Base-by-base conservation (phyloP, 2,329 filamentous ascomycete species). In the Epichloe brachyelytri region DNA sequence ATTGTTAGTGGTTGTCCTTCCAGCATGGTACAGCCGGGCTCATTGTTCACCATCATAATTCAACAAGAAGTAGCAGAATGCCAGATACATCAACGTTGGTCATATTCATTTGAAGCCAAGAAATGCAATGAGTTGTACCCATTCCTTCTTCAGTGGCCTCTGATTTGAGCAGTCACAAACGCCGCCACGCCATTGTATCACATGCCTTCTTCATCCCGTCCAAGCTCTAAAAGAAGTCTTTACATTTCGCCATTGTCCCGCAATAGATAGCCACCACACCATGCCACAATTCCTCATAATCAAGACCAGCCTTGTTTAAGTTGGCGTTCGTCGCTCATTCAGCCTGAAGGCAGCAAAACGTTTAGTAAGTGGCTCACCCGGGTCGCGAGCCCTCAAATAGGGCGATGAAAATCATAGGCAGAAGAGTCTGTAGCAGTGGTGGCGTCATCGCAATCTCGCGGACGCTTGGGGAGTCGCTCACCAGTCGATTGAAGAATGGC, bases 401-500 rank as follows among this genome's bases (percentile, higher is more conserved):
- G 45, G 47, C 44, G 50, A 33, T 30, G 43, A 34, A 37, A 54
- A 43, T 52, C 50, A 51, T 50, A 58, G 51, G 61, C 56, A 54
- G 54, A 57, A 50, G 59, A 57, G 38, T 54, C 55, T 40, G 47
- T 39, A 34, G 55, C 54, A 47, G 58, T 56, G 53, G 57, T 55
- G 59, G 57, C 59, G 58, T 57, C 68, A 64, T 65, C 65, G 62
- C 64, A 61, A 58, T 68, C 65, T 63, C 71, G 71, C 64, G 65
- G 69, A 65, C 80, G 86, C 78, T 93, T 94, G 70, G 83, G 83
- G 80, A 85, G 81, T 81, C 85, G 85, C 86, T 95, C 90, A 95
- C 90, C 88, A 79, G 88, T 89, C 81, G 89, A 86, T 82, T 93
- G 82, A 72, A 97, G 80, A 67, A 98, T 95, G 68, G 86, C 85